phyloP scores from a whole-genome alignment of 306 rosid genomes.

The Trifolium dubium region DNA sequence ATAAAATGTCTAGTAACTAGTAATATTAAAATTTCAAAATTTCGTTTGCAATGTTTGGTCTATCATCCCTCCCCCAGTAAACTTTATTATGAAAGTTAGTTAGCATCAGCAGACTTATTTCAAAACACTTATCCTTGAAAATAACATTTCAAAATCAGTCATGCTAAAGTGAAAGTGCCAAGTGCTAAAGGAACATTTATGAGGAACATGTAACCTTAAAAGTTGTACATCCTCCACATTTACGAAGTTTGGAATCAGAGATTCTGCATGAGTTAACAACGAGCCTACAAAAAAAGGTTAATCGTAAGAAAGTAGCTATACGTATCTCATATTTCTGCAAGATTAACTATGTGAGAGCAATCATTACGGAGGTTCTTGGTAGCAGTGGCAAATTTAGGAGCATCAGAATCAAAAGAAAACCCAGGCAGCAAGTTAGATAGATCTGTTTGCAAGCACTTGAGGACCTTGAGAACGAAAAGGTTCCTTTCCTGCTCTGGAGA shows the following conservation, averaged over 20 bases:
- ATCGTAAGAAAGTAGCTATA: constrained; percentile 41
- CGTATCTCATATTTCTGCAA: constrained; percentile 28
- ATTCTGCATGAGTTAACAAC: constrained; percentile 88
- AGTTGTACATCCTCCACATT: constrained; percentile 89
- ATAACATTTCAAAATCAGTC: constrained; percentile 34
- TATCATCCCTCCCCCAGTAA: constrained; percentile 12
- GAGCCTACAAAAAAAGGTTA: constrained; percentile 70
- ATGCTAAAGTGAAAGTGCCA: constrained; percentile 30
- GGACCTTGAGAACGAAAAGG: constrained; percentile 76
- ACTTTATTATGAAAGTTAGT: constrained; percentile 6
- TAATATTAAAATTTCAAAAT: neutral
- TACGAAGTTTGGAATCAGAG: constrained; percentile 81
- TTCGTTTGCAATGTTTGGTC: constrained; percentile 2
- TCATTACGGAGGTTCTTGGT: constrained; percentile 83
- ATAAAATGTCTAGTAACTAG: constrained; percentile 17
- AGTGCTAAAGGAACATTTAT: constrained; percentile 27
- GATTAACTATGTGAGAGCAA: constrained; percentile 26
- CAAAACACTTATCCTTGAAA: neutral
- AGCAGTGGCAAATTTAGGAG: constrained; percentile 62
- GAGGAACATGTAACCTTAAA: constrained; percentile 61
- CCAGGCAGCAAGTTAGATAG: constrained; percentile 65
- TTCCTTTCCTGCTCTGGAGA: constrained; percentile 91
- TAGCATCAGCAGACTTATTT: constrained; percentile 3
- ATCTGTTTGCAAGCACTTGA: constrained; percentile 85
- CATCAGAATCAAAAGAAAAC: constrained; percentile 65